Evolutionary conservation across 2,329 filamentous ascomycete species (phyloP).

Genomic region (Aspergillus bombycis): DNA sequence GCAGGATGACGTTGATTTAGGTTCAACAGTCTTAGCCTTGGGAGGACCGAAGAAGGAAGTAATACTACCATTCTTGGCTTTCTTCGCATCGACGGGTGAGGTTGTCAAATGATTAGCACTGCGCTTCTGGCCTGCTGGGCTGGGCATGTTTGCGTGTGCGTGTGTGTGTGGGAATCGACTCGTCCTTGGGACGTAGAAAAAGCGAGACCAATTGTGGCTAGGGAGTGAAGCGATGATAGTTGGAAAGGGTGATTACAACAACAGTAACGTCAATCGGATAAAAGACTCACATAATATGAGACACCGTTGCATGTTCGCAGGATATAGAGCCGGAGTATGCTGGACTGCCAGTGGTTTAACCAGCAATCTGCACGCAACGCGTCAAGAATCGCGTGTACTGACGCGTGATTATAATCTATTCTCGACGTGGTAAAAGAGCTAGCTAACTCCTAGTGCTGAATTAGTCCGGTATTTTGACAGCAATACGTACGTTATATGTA

Average conservation of each 20-base stretch:
- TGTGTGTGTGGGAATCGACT: background rate
- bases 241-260: background rate
- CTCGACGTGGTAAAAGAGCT: background rate
- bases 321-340: background rate
- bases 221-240: background rate
- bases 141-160: slow-evolving; percentile 29
- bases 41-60: slow-evolving; percentile 84
- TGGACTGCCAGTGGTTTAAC: background rate
- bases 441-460: background rate
- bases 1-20: slow-evolving; percentile 26
- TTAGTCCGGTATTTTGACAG: background rate
- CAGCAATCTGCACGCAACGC: background rate
- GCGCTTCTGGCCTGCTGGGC: slow-evolving; percentile 60
- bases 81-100: slow-evolving; percentile 62
- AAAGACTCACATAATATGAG: background rate
- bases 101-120: slow-evolving; percentile 58
- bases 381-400: background rate
- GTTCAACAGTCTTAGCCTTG: slow-evolving; percentile 49
- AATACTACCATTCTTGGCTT: slow-evolving; percentile 77
- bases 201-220: background rate
- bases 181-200: background rate
- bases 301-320: background rate
- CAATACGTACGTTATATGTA: background rate
- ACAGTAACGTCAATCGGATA: background rate
- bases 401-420: background rate